These are phyloP conservation scores for Stenogyne calaminthoides DNA, from an alignment of 305 asterid genomes.

Conservation along the genomic window DNA sequence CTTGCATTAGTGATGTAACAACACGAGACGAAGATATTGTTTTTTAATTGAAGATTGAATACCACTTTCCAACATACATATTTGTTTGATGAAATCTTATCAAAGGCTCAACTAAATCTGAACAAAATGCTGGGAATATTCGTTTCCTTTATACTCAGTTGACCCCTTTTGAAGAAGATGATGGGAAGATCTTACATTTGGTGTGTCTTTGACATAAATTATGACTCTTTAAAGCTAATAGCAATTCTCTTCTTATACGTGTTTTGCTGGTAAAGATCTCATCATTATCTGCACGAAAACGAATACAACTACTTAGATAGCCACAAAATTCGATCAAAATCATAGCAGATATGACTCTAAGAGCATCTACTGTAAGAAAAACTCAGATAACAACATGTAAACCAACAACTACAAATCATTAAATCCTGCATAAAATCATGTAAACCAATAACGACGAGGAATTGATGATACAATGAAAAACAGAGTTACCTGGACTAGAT, in stretches of 20 bases:
- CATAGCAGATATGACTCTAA: not conserved
- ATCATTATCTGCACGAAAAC: slow-evolving; percentile 46
- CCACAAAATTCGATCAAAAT: not conserved
- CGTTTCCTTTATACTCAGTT: not conserved
- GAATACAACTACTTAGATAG: not conserved
- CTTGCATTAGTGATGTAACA: not conserved
- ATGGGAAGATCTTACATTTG: slow-evolving; percentile 41
- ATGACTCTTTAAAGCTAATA: slow-evolving; percentile 43
- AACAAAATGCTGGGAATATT: no score
- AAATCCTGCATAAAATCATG: not conserved
- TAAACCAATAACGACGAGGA: not conserved
- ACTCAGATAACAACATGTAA: not conserved
- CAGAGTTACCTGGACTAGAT: slow-evolving; percentile 63
- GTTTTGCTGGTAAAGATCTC: slow-evolving; percentile 40
- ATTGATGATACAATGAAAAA: not conserved
- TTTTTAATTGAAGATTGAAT: not conserved
- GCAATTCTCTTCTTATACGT: slow-evolving; percentile 41
- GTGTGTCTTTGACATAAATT: slow-evolving; percentile 43
- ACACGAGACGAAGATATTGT: not conserved
- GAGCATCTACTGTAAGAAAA: not conserved
- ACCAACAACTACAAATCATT: not conserved
- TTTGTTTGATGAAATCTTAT: not conserved
- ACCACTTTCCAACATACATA: not conserved
- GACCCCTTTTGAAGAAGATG: slow-evolving; percentile 25
- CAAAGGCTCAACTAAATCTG: no score